These are phyloP conservation scores for Nemania sp. DNA, from an alignment of 2,329 filamentous ascomycete species.

Conservation along the genomic window DNA sequence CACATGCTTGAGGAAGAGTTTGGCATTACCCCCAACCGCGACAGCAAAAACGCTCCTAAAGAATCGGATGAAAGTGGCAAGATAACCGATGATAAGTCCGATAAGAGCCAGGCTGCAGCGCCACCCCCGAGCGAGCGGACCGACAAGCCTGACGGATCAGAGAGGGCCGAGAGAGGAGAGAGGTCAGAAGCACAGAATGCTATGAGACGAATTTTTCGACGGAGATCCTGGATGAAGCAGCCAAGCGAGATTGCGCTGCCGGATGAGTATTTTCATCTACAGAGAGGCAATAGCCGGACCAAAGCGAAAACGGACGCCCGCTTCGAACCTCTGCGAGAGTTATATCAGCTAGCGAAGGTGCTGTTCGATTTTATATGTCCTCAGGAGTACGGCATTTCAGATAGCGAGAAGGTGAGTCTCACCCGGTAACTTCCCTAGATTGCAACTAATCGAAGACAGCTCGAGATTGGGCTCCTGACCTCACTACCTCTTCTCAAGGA, in stretches of 20 bases:
- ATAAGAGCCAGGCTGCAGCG: constrained; percentile 43
- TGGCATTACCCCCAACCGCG: constrained; percentile 48
- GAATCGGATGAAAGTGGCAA: constrained; percentile 48
- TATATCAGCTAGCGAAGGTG: constrained; percentile 92
- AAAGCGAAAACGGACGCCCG: constrained; percentile 83
- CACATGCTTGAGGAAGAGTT: constrained; percentile 76
- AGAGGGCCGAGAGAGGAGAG: constrained; percentile 38
- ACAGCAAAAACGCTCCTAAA: constrained; percentile 45
- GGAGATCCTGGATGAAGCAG: constrained; percentile 64
- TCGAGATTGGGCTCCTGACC: constrained; percentile 96
- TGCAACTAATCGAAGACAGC: constrained; percentile 42
- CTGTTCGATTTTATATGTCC: constrained; percentile 98
- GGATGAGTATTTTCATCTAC: constrained; percentile 87
- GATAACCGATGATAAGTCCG: constrained; percentile 48
- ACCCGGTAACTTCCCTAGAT: background rate
- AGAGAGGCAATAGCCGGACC: constrained; percentile 73
- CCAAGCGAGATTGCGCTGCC: constrained; percentile 60
- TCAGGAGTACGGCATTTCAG: constrained; percentile 95
- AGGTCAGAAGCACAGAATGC: constrained; percentile 42
- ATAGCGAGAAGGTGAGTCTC: constrained; percentile 73
- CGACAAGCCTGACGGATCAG: constrained; percentile 35
- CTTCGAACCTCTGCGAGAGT: constrained; percentile 85
- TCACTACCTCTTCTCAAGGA: constrained; percentile 93
- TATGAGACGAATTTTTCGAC: constrained; percentile 60
- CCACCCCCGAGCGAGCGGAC: constrained; percentile 36